Evolutionary conservation across 805 yeast genomes (phyloP), one percentile per base, ranked within the genome.

Genomic region (Wickerhamiella azyma): DNA sequence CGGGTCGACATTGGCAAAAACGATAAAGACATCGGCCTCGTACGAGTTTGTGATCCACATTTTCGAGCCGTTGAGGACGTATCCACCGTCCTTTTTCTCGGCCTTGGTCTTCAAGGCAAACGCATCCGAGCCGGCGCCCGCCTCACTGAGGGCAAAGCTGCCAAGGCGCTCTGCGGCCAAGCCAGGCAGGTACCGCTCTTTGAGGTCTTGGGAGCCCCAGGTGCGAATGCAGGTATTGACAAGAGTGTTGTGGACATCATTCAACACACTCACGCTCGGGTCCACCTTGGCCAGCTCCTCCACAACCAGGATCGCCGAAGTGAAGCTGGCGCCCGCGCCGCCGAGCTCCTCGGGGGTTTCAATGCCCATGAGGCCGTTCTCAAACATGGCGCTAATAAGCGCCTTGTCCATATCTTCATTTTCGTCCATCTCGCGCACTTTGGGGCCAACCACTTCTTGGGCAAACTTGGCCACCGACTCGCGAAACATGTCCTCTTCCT

Each of bases 31-130:
- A 28, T 62, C 71, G 18, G 71, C 71, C 54, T 67, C 71, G 17
- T 52, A 56, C 13, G 71, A 66, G 57, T 67, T 67, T 33, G 71
- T 65, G 56, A 67, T 67, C 71, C 71, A 67, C 71, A 67, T 67
- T 51, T 67, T 67, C 42, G 67, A 59, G 37, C 71, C 71, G 39
- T 60, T 58, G 29, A 67, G 46, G 14, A 65, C 64, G 50, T 63
- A 67, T 26, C 67, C 69, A 50, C 63, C 71, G 30, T 56, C 60
- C 49, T 62, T 61, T 39, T 60, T 55, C 26, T 52, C 59, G 40
- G 71, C 71, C 17, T 57, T 53, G 13, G 69, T 55, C 50, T 63
- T 62, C 44, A 67, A 55, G 16, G 71, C 71, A 50, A 67, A 67
- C 14, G 71, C 71, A 48, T 67, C 71, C 9, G 68, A 64, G 14